Evolutionary conservation across 139 green algal species (phyloP), one percentile per base, ranked within the genome.

Genomic region (Coelastrella sp.): DNA sequence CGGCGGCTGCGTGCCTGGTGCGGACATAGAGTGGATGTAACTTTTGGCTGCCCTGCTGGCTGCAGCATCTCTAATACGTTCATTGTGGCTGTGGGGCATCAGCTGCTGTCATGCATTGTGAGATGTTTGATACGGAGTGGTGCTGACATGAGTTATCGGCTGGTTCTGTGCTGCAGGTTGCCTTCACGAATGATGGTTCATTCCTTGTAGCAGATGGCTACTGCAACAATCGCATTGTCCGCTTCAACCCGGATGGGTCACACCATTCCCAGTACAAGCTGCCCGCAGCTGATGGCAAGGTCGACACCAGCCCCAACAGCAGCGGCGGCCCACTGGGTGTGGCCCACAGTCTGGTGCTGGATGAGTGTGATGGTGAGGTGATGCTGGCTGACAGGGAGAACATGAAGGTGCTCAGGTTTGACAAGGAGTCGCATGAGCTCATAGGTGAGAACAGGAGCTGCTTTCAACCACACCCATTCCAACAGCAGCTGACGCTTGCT

Each of bases 171-270:
- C 72, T 66, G 76, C 93, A 98, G 91, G 96, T 97, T 17, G 93
- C 91, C 0, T 91, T 96, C 10, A 90, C 94, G 8, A 91, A 92
- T 12, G 93, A 98, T 68, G 96, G 96, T 59, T 92, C 78, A 19
- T 92, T 99, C 85, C 94, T 94, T 58, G 94, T 99, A 0, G 90
- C 94, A 7, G 97, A 99, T 82, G 97, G 97, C 57, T 97, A 97
- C 91, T 97, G 95, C 93, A 97, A 97, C 87, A 85, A 49, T 15
- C 85, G 95, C 7, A 90, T 96, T 58, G 73, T 94, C 11, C 81
- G 91, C 58, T 96, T 93, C 70, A 81, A 60, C 12, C 58, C 91
- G 0, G 10, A 93, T 1, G 96, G 95, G 10, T 84, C 75, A 0
- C 95, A 85, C 56, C 15, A 93, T 9, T 80, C 65, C 12, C 49